Conservation (phyloP, 257 asterid genomes). For the Solanum piurae region DNA sequence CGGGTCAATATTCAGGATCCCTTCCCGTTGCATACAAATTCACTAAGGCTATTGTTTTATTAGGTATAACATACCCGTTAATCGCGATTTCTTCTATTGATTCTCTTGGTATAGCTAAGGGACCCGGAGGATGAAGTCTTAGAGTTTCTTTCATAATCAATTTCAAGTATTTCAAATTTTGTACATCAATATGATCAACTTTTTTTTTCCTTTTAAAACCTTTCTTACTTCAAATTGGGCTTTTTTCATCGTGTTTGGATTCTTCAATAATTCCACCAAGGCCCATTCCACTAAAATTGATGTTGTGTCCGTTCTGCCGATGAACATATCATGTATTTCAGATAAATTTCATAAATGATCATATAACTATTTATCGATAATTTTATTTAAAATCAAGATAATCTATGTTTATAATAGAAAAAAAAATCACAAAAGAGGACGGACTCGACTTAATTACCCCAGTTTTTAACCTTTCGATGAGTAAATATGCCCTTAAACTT, state of each 20-base stretch:
- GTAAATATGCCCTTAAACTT: too few relatives aligned
- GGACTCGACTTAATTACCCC: too few relatives aligned
- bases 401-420: too few relatives aligned
- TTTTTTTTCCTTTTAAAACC: neutral
- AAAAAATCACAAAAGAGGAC: too few relatives aligned
- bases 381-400: too few relatives aligned
- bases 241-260: constrained; percentile 9
- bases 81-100: constrained; percentile 2
- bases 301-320: constrained; percentile 14
- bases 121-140: neutral
- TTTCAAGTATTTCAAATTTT: constrained; percentile 3
- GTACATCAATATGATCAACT: constrained; percentile 6
- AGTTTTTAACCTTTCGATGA: too few relatives aligned
- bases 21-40: constrained; percentile 7
- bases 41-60: neutral
- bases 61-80: constrained; percentile 2
- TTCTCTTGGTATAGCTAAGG: neutral
- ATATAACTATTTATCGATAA: neutral
- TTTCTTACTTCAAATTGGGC: constrained; percentile 13
- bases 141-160: neutral
- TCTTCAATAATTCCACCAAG: constrained; percentile 11
- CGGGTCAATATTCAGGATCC: neutral
- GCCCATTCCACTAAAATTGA: constrained; percentile 7
- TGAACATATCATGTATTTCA: neutral
- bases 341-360: neutral